Conservation (phyloP, 2,329 filamentous ascomycete genomes). For the Aureobasidium sp. region DNA sequence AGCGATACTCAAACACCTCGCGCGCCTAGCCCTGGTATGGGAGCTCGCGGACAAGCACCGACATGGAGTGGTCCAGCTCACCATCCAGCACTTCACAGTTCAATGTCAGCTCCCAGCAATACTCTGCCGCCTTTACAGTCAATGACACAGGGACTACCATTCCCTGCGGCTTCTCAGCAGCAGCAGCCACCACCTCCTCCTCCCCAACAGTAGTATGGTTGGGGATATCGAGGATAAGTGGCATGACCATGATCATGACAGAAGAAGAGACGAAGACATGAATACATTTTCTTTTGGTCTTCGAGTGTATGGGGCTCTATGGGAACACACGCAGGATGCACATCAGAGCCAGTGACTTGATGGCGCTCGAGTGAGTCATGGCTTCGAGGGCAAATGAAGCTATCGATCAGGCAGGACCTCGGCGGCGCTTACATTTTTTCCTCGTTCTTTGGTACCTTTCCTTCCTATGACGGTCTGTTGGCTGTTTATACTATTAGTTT, state of each 20-base stretch:
- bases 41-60: neutral
- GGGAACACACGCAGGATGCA: no score
- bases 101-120: neutral
- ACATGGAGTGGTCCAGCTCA: neutral
- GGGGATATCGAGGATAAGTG: neutral
- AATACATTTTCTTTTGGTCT: neutral
- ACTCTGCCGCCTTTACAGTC: conserved; percentile 6
- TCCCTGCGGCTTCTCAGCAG: neutral
- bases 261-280: neutral
- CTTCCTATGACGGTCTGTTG: no score
- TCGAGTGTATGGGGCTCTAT: neutral
- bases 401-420: no score
- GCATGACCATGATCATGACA: neutral
- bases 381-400: no score
- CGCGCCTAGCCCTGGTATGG: neutral
- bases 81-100: neutral
- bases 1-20: conserved; percentile 16
- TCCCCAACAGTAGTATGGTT: neutral
- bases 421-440: no score
- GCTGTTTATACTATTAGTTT: no score
- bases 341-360: no score
- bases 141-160: conserved; percentile 4
- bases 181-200: neutral
- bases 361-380: no score
- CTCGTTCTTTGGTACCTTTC: no score